Evolutionary conservation across 345 rosid species (phyloP), one percentile per base, ranked within the genome.

Genomic region (Rhodamnia argentea): DNA sequence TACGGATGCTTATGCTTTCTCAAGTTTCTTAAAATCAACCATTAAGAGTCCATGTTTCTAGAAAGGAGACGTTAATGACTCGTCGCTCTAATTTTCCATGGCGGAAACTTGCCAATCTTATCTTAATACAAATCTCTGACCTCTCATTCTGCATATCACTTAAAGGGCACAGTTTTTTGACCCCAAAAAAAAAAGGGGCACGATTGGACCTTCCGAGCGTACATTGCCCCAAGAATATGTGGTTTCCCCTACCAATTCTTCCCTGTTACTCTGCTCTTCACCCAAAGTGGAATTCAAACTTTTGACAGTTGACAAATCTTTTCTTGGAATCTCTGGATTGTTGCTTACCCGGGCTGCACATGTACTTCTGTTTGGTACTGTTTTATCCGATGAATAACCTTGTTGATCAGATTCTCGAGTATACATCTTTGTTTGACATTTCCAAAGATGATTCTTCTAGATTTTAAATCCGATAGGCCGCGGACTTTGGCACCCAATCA

Each of bases 251-350:
- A 82, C 83, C 83, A 16, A 86, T 83, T 84, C 76, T 13, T 60
- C 56, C 62, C 75, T 26, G 26, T 85, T 87, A 88, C 52, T 88
- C 40, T 88, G 82, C 75, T 88, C 89, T 55, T 26, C 84, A 59
- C 84, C 89, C 47, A 87, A 84, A 85, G 85, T 87, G 82, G 59
- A 47, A 81, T 87, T 83, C 27, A n/a, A n/a, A n/a, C n/a, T n/a
- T n/a, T n/a, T n/a, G n/a, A n/a, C n/a, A n/a, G 85, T 83, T 76
- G 87, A 86, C 87, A 57, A 86, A 86, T 70, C 83, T 70, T 85
- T 88, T 70, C 42, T 76, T 58, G 55, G 85, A 54, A 87, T 74
- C 85, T 86, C 24, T 27, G 89, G 87, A 60, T 56, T 76, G 7
- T 5, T 59, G 5, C 32, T 59, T 59, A 58, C 7, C 3, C 6